Evolutionary conservation across 1,284 basidiomycete genomes (phyloP).

Genomic region (Schizopora paradoxa): DNA sequence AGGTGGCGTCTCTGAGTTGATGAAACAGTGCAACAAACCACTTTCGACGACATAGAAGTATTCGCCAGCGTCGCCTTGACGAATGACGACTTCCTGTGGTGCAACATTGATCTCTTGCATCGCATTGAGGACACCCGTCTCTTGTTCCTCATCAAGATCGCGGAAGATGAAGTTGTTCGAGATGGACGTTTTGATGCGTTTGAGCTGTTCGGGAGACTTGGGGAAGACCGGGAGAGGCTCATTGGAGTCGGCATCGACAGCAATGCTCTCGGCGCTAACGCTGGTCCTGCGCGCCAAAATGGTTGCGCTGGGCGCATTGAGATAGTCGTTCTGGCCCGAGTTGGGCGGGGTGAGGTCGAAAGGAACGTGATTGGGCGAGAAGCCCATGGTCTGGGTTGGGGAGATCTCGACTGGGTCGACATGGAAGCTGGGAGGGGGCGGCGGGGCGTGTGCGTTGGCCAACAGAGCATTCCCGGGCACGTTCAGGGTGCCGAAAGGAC

Average conservation of each 20-base stretch:
- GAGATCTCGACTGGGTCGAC: slow-evolving; percentile 53
- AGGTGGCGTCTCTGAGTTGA: slow-evolving; percentile 61
- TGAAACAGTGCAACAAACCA: slow-evolving; percentile 85
- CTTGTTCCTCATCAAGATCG: slow-evolving; percentile 95
- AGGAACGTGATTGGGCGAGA: slow-evolving; percentile 42
- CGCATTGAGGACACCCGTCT: slow-evolving; percentile 86
- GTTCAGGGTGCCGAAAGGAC: slow-evolving; percentile 71
- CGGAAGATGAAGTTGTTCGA: slow-evolving; percentile 91
- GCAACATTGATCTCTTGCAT: slow-evolving; percentile 86
- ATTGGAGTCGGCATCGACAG: slow-evolving; percentile 65
- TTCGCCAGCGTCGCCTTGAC: slow-evolving; percentile 95
- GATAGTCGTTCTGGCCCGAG: slow-evolving; percentile 51
- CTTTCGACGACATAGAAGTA: slow-evolving; percentile 97
- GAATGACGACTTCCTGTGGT: slow-evolving; percentile 82
- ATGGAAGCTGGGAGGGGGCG: slow-evolving; percentile 47
- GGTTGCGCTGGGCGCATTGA: slow-evolving; percentile 62
- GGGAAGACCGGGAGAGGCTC: slow-evolving; percentile 70
- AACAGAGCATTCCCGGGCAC: slow-evolving; percentile 73
- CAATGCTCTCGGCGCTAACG: slow-evolving; percentile 95
- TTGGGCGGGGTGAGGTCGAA: slow-evolving; percentile 35
- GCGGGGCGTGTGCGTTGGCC: slow-evolving; percentile 35
- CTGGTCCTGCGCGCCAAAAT: slow-evolving; percentile 90
- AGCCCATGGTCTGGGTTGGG: slow-evolving; percentile 52
- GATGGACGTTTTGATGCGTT: slow-evolving; percentile 84
- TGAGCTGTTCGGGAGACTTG: slow-evolving; percentile 83